Evolutionary conservation across 345 rosid species (phyloP), one percentile per base, ranked within the genome.

Genomic region (Zanthoxylum bungeanum): DNA sequence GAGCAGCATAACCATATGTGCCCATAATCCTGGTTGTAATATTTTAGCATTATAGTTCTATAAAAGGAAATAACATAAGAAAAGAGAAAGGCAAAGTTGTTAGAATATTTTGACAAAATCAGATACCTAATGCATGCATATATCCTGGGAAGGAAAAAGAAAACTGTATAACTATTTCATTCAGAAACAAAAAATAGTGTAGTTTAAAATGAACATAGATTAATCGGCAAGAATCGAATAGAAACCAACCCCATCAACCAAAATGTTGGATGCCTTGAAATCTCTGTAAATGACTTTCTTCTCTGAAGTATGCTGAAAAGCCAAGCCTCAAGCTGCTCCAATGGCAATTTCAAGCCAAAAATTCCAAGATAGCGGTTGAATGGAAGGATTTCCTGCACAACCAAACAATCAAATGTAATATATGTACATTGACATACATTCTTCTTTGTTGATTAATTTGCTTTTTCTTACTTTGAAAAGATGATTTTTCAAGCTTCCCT

Each of bases 311-410:
- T 94, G 98, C 47, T 90, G 82, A 79, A 87, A 90, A 24, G 87
- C 86, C 56, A 94, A 85, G 60, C 93, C 97, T 53, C 83, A 85
- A 64, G 97, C 97, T 33, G 97, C 93, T 82, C 93, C 97, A 60
- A 83, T 78, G 31, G 85, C 87, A 73, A 90, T 90, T 79, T 84
- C 87, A 52, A 94, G 84, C 79, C 97, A 75, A n/a, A 84, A 71
- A 21, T 92, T 90, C 97, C 98, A 94, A 56, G 95, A 84, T 21
- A 94, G 76, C 36, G 97, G 91, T 55, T 89, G 91, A 46, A 81
- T 68, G 28, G 71, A 55, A 60, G 79, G 80, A 80, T 70, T 83
- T 56, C 81, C 91, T 83, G 83, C 60, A 75, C 21, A 75, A 66
- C 40, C 50, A 49, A 68, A 53, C 17, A 59, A 62, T 2, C 53